Evolutionary conservation across 768 basidiomycete species (phyloP).

Genomic region (Boletus subparvulus): DNA sequence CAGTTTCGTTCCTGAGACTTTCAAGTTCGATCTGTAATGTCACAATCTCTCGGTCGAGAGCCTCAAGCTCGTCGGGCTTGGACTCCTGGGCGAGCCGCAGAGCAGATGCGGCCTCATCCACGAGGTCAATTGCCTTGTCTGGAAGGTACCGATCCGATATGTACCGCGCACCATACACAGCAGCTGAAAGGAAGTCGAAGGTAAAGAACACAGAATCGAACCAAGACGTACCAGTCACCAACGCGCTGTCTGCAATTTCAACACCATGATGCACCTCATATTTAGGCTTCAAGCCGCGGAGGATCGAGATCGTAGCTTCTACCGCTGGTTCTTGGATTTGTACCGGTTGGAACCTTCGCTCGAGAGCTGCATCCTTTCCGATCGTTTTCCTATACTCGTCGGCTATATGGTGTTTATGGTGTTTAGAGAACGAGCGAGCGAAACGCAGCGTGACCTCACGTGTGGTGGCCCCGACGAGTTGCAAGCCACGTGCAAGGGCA

Average conservation of each 20-base stretch:
- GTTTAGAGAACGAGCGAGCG: background rate
- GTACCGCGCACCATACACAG: constrained; percentile 81
- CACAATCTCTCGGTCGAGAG: constrained; percentile 77
- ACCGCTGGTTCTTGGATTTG: constrained; percentile 87
- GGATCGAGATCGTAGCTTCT: constrained; percentile 79
- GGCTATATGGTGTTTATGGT: constrained; percentile 30
- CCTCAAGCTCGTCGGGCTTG: constrained; percentile 83
- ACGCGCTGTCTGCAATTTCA: constrained; percentile 82
- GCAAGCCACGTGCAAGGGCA: constrained; percentile 81
- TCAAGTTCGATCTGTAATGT: constrained; percentile 89
- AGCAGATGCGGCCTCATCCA: constrained; percentile 90
- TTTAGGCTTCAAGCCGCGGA: constrained; percentile 78
- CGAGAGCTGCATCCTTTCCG: constrained; percentile 87
- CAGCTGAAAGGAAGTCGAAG: constrained; percentile 46
- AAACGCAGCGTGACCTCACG: constrained; percentile 44
- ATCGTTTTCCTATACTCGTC: constrained; percentile 93
- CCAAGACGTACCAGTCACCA: constrained; percentile 68
- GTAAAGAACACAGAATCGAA: background rate
- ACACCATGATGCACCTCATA: constrained; percentile 96
- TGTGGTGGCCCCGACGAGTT: constrained; percentile 89
- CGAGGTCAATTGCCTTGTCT: constrained; percentile 88
- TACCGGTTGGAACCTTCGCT: constrained; percentile 89
- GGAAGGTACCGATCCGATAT: constrained; percentile 86
- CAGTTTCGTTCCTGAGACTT: constrained; percentile 83
- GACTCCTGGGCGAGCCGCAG: constrained; percentile 86